These are phyloP conservation scores for Chytridiales sp. DNA, from an alignment of 371 early-diverging fungal species.

Conservation along the genomic window DNA sequence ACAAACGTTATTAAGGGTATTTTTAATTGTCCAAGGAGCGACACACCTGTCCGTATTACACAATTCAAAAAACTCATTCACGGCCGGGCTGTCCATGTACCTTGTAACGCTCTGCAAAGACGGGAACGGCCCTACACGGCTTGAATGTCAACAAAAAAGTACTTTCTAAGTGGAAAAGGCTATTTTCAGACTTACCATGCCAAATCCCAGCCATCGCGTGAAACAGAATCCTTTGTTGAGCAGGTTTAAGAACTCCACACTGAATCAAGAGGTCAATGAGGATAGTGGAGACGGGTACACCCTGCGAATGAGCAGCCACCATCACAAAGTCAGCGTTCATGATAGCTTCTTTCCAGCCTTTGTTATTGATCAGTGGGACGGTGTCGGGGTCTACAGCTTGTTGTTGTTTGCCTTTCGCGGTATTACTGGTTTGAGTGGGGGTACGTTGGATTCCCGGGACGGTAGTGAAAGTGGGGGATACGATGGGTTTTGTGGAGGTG, in stretches of 20 bases:
- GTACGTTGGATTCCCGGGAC: too few relatives aligned
- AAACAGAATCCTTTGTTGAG: constrained; percentile 62
- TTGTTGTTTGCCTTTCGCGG: too few relatives aligned
- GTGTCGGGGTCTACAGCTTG: constrained; percentile 1
- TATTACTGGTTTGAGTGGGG: too few relatives aligned
- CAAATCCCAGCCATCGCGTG: constrained; percentile 84
- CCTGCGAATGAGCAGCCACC: constrained; percentile 81
- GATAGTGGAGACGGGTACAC: constrained; percentile 74
- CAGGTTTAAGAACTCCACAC: constrained; percentile 53
- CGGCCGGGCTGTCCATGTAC: constrained; percentile 78
- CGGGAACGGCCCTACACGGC: constrained; percentile 62
- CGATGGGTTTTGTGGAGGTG: too few relatives aligned
- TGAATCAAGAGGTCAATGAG: constrained; percentile 63
- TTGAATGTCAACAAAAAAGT: neutral
- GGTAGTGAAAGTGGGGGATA: too few relatives aligned
- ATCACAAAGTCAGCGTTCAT: constrained; percentile 66
- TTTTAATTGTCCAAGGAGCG: too few relatives aligned
- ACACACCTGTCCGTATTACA: constrained; percentile 70
- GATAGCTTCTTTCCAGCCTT: neutral
- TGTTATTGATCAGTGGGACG: neutral
- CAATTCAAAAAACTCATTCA: constrained; percentile 79
- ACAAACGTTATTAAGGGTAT: too few relatives aligned
- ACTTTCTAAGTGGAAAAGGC: neutral
- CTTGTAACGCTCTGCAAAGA: constrained; percentile 68
- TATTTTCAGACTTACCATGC: constrained; percentile 61